A percentile compares a stretch with the other conserved stretches of the same genome.
Evolutionary conservation across 257 asterid species (phyloP).

Genomic region (Petunia secreta): DNA sequence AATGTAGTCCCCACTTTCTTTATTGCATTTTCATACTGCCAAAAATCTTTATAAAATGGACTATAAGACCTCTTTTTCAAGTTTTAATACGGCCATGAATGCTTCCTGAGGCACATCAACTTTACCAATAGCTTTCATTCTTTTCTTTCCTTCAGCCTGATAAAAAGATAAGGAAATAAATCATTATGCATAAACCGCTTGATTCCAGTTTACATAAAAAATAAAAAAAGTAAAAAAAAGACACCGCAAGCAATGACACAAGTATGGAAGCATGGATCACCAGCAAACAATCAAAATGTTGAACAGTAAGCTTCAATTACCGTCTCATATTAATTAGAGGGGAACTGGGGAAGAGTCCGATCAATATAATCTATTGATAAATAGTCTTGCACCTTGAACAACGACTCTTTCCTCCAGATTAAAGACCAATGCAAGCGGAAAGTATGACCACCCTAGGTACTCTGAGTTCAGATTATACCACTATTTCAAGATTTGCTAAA

Average conservation of each 20-base stretch:
- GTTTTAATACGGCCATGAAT: constrained; percentile 97
- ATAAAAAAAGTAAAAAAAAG: not conserved
- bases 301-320: not conserved
- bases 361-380: not conserved
- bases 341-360: not conserved
- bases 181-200: not conserved
- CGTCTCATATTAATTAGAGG: not conserved
- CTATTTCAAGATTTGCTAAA: not conserved
- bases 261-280: not conserved
- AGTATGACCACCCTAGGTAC: not conserved
- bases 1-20: not conserved
- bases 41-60: not conserved
- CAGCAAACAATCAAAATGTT: not conserved
- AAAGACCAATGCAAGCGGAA: not conserved
- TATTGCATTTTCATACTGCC: not conserved
- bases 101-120: constrained; percentile 99
- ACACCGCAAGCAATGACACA: not conserved
- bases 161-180: constrained; percentile 24
- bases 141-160: constrained; percentile 98
- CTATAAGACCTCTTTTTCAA: constrained; percentile 91
- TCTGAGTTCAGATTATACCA: not conserved
- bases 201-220: not conserved
- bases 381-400: not conserved
- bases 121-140: constrained; percentile 94
- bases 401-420: not conserved